Evolutionary conservation across 768 basidiomycete species (phyloP).

Genomic region (Naganishia onofrii): DNA sequence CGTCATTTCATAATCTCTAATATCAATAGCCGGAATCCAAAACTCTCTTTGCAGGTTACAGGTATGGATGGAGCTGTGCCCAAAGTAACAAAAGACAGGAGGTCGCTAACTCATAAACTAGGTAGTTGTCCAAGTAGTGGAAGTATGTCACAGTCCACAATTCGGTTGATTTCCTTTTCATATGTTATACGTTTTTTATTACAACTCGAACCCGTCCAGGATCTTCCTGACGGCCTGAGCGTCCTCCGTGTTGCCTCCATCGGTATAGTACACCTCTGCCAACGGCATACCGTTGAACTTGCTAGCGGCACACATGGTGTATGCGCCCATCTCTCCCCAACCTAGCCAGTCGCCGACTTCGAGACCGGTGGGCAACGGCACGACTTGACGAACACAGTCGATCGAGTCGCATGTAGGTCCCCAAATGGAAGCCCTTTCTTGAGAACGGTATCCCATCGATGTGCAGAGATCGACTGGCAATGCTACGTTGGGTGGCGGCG

Average conservation of each 20-base stretch:
- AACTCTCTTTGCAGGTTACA: no score
- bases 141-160: neutral
- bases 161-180: neutral
- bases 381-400: slow-evolving; percentile 72
- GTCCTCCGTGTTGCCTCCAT: slow-evolving; percentile 39
- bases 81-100: no score
- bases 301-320: slow-evolving; percentile 95
- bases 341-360: slow-evolving; percentile 95
- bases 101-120: no score
- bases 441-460: slow-evolving; percentile 50
- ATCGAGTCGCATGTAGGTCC: slow-evolving; percentile 98
- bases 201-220: slow-evolving; percentile 41
- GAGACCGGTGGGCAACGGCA: slow-evolving; percentile 64
- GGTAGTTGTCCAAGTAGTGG: neutral
- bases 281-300: slow-evolving; percentile 72
- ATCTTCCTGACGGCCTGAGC: slow-evolving; percentile 42
- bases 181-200: neutral
- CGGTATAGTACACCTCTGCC: slow-evolving; percentile 48
- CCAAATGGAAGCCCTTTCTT: slow-evolving; percentile 69
- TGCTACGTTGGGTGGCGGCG: slow-evolving; percentile 50
- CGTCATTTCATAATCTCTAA: neutral
- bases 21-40: no score
- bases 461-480: slow-evolving; percentile 50
- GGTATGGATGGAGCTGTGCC: no score
- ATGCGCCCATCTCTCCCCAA: slow-evolving; percentile 98